phyloP scores from a whole-genome alignment of 2,329 filamentous ascomycete species.

The Tolypocladium ophioglossoides region DNA sequence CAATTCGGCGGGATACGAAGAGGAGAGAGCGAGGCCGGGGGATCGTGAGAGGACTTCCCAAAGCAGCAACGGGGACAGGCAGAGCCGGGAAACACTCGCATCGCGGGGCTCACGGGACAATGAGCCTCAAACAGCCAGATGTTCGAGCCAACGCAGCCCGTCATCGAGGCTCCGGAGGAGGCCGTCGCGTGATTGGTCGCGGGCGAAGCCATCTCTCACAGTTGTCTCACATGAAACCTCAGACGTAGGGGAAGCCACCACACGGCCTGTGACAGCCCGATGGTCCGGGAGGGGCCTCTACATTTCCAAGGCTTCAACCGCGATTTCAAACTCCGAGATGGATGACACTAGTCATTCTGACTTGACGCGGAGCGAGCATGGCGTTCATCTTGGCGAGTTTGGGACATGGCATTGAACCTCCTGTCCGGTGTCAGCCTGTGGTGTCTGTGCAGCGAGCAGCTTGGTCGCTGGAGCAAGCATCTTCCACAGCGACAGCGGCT shows the following conservation, averaged over 20 bases:
- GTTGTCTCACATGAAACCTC: constrained; percentile 6
- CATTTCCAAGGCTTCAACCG: not conserved
- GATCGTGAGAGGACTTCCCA: not conserved
- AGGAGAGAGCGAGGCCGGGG: not conserved
- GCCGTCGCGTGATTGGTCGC: not conserved
- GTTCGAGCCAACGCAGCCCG: not conserved
- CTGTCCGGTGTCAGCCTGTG: not conserved
- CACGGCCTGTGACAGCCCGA: not conserved
- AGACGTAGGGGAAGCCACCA: not conserved
- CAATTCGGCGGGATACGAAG: not conserved
- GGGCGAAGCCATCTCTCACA: not conserved
- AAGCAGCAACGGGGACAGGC: not conserved
- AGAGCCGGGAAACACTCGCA: not conserved
- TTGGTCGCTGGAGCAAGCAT: not conserved
- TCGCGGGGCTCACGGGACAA: not conserved
- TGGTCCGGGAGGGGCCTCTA: not conserved
- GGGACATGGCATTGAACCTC: not conserved
- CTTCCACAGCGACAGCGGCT: not conserved
- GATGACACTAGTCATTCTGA: not conserved
- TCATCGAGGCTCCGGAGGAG: not conserved
- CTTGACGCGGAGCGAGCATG: not conserved
- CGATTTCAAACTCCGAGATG: not conserved
- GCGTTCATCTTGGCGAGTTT: not conserved
- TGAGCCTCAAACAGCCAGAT: not conserved
- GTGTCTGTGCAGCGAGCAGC: not conserved